Conservation (phyloP, 306 rosid genomes). For the Corylus americana region DNA sequence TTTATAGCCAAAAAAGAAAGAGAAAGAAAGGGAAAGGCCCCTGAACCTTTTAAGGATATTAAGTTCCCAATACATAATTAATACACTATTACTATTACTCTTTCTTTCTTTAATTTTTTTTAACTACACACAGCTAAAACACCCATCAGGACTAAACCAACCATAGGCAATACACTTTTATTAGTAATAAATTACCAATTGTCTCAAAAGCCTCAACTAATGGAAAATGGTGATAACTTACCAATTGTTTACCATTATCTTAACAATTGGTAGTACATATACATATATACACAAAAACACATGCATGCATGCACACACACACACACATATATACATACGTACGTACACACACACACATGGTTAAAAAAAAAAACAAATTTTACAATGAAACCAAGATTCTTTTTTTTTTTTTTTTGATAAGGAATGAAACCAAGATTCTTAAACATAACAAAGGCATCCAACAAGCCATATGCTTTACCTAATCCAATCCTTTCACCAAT, state of each 20-base stretch:
- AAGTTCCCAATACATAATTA: background rate
- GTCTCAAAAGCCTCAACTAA: no score
- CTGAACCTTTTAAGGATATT: background rate
- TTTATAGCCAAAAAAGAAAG: background rate
- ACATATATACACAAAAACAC: background rate
- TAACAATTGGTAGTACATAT: no score
- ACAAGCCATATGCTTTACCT: conserved; percentile 57
- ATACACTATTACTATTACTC: no score
- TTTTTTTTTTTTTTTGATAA: no score
- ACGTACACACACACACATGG: no score
- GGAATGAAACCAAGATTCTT: conserved; percentile 4
- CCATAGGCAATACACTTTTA: background rate
- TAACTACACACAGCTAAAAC: background rate
- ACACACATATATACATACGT: background rate
- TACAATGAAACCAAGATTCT: background rate
- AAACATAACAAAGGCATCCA: conserved; percentile 2
- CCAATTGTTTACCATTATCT: no score
- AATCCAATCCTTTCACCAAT: conserved; percentile 95
- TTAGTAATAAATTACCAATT: background rate
- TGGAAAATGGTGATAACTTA: no score
- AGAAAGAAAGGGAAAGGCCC: background rate
- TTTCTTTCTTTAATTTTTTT: background rate
- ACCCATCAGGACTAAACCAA: background rate
- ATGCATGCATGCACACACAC: background rate
- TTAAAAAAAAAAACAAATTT: background rate